These are phyloP conservation scores for Amylostereum areolatum DNA, from an alignment of 1,284 basidiomycete genomes.

Conservation along the genomic window DNA sequence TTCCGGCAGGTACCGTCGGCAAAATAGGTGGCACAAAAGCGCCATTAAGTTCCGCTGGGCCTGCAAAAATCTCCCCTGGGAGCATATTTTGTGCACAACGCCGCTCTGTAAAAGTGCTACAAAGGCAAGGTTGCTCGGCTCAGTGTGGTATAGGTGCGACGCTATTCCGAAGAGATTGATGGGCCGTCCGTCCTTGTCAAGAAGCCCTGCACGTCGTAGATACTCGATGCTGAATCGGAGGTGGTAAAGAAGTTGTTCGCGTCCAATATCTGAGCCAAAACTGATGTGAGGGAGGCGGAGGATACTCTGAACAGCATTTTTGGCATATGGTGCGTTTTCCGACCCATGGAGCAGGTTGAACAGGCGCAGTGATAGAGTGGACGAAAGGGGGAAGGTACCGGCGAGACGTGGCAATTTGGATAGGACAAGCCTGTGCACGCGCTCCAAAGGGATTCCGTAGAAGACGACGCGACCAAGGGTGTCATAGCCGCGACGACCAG, in stretches of 20 bases:
- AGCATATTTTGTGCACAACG: constrained; percentile 51
- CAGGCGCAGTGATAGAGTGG: constrained; percentile 56
- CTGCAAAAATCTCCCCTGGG: constrained; percentile 25
- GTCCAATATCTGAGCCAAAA: constrained; percentile 46
- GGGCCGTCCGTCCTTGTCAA: constrained; percentile 47
- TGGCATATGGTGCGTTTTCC: constrained; percentile 39
- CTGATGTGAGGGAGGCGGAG: constrained; percentile 52
- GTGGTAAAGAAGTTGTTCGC: constrained; percentile 55
- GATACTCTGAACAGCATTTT: constrained; percentile 44
- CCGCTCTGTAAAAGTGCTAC: constrained; percentile 52
- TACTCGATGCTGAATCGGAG: constrained; percentile 69
- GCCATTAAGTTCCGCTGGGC: constrained; percentile 48
- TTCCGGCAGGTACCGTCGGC: constrained; percentile 43
- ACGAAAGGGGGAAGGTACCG: constrained; percentile 60
- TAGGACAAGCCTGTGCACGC: constrained; percentile 55
- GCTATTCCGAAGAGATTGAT: constrained; percentile 54
- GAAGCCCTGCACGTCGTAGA: constrained; percentile 47
- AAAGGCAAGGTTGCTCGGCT: constrained; percentile 65
- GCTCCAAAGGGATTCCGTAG: constrained; percentile 57
- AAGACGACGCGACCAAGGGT: constrained; percentile 67
- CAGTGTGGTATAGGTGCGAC: constrained; percentile 56
- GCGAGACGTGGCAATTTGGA: constrained; percentile 59
- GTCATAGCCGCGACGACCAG: constrained; percentile 66
- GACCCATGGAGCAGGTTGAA: constrained; percentile 63
- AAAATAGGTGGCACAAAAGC: constrained; percentile 56